Evolutionary conservation across 2,329 filamentous ascomycete genomes (phyloP), one percentile per base, ranked within the genome.

Genomic region (Monilinia laxa): DNA sequence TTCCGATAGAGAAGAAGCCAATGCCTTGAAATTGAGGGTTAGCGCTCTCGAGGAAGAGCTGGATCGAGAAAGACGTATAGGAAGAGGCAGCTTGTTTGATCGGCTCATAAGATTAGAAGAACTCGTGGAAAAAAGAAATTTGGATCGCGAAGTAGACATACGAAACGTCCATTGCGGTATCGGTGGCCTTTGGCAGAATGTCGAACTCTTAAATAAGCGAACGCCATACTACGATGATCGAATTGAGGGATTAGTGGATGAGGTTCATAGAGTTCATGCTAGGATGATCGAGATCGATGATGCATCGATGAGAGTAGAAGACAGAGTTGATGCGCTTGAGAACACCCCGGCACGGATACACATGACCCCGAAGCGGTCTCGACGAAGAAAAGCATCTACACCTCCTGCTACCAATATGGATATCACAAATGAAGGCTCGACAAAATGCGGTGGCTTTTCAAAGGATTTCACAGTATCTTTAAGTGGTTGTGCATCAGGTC

Each of bases 111-210:
- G 65, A 80, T 80, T 73, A 76, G 85, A 87, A 71, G 85, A 86
- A 53, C 77, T 81, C 1, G 77, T 85, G 10, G 84, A 87, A 68
- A 82, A 77, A 70, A 82, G 79, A 72, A 81, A 78, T 68, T 81
- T 81, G 31, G 85, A 87, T 35, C 77, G 80, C n/a, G 77, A 79
- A 45, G 78, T 81, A 52, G 83, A 86, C 63, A 79, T 86, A 67
- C 84, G 83, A 69, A 80, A 78, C n/a, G 80, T 83, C 20, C 86
- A 85, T 72, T 80, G 80, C 14, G 85, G 85, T 67, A 80, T 86
- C 40, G 80, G 80, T 68, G 81, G 82, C 20, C 80, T 83, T 42
- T 87, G 85, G 69, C 78, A 82, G 35, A 78, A 80, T 59, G 71
- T 87, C 20, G 79, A 79, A 7, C 79, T 81, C 53, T 78, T 82